Percentiles rank a stretch among this genome's conserved stretches.
Evolutionary conservation across 192 early-diverging fungal genomes (phyloP).

Genomic region (Backusella mclennaniae): DNA sequence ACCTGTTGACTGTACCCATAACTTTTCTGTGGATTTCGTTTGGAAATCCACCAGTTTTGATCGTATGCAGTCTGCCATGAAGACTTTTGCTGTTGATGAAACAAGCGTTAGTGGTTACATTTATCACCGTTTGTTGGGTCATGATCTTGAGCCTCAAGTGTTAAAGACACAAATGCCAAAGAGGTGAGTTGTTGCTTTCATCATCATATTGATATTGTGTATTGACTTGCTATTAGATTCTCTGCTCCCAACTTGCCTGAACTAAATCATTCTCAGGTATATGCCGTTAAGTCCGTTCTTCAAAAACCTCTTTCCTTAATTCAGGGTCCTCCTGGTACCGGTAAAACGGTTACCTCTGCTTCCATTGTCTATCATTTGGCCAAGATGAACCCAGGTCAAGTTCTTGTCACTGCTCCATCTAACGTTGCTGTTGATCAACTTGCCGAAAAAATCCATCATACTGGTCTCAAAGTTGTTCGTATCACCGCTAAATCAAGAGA

Average conservation of each 20-base stretch:
- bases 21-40: conserved; percentile 96
- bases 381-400: conserved; percentile 83
- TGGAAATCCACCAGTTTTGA: conserved; percentile 99
- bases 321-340: conserved; percentile 96
- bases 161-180: conserved; percentile 81
- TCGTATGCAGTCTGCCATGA: conserved; percentile 95
- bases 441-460: conserved; percentile 94
- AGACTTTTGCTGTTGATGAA: conserved; percentile 95
- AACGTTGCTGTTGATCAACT: conserved; percentile 99
- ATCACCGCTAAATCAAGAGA: conserved; percentile 93
- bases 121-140: conserved; percentile 92
- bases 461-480: conserved; percentile 93
- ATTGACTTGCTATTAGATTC: conserved; percentile 44
- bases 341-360: conserved; percentile 98
- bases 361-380: conserved; percentile 97
- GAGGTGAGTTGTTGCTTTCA: conserved; percentile 32
- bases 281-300: conserved; percentile 92
- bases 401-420: conserved; percentile 98
- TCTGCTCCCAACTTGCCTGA: conserved; percentile 93
- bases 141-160: conserved; percentile 88
- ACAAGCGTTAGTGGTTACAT: conserved; percentile 92
- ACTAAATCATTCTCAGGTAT: conserved; percentile 95
- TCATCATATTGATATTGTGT: not conserved
- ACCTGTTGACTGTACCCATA: conserved; percentile 79
- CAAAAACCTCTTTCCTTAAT: conserved; percentile 91